Evolutionary conservation across 176 grass and related monocot species (phyloP).

Genomic region (Puccinellia tenuiflora): DNA sequence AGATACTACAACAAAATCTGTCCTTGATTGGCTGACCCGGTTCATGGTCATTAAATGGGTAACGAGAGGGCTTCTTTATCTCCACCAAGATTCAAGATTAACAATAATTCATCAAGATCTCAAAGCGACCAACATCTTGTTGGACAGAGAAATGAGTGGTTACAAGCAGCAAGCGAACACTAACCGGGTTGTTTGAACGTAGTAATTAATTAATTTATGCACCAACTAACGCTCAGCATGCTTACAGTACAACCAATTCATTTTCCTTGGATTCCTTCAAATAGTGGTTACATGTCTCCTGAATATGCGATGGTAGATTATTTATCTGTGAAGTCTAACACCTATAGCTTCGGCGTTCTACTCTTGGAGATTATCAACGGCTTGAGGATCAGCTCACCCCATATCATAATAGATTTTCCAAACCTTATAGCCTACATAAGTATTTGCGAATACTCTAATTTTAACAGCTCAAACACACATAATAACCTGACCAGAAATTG

Average conservation of each 20-base stretch:
- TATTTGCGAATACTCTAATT: neutral
- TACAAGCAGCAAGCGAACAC: slow-evolving; percentile 28
- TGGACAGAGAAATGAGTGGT: slow-evolving; percentile 27
- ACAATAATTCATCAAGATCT: slow-evolving; percentile 36
- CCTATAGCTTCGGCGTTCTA: slow-evolving; percentile 52
- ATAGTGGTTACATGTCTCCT: no score
- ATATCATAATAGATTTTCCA: neutral
- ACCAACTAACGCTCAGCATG: neutral
- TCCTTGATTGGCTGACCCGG: slow-evolving; percentile 19
- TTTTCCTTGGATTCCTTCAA: neutral
- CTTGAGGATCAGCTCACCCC: slow-evolving; percentile 19
- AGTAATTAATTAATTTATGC: slow-evolving; percentile 35
- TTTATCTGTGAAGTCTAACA: slow-evolving; percentile 54
- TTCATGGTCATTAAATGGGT: slow-evolving; percentile 39
- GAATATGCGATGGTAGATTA: slow-evolving; percentile 41
- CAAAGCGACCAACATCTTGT: slow-evolving; percentile 46
- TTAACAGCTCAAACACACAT: neutral
- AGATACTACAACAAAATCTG: neutral
- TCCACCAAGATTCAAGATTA: slow-evolving; percentile 48
- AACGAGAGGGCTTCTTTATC: slow-evolving; percentile 43
- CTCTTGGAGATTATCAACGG: slow-evolving; percentile 47
- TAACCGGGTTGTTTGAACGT: slow-evolving; percentile 27
- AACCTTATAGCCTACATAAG: slow-evolving; percentile 31
- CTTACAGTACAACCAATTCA: neutral
- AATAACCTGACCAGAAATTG: neutral